A percentile compares a stretch with the other conserved stretches of the same genome.
These are phyloP conservation scores for Pseudocercospora macadamiae DNA, from an alignment of 2,329 filamentous ascomycete species.

Conservation along the genomic window DNA sequence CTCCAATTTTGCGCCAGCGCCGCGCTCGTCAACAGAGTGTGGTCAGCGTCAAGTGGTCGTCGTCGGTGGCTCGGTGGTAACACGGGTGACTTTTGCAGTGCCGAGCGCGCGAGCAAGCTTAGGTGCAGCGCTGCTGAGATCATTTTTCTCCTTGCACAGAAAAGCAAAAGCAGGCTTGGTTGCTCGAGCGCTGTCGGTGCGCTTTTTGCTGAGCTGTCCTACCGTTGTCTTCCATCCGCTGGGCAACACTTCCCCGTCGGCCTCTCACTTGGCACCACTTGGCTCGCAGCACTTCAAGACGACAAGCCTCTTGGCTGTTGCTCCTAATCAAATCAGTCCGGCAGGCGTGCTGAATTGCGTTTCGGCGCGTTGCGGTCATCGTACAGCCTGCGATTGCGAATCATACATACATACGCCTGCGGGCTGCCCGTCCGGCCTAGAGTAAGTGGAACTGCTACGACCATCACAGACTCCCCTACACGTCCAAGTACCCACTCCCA, in stretches of 20 bases:
- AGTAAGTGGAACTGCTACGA: slow-evolving; percentile 9
- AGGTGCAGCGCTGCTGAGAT: neutral
- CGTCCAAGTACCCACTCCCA: neutral
- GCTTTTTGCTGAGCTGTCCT: no score
- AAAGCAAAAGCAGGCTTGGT: neutral
- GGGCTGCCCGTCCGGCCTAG: no score
- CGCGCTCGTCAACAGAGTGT: neutral
- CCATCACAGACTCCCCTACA: neutral
- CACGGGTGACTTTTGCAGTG: slow-evolving; percentile 2
- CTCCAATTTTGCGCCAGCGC: neutral
- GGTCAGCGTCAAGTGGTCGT: neutral
- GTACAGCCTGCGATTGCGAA: slow-evolving; percentile 5
- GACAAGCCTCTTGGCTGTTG: slow-evolving; percentile 7
- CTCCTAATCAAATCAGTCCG: slow-evolving; percentile 8
- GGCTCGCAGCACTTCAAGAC: neutral
- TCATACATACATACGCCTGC: slow-evolving; percentile 1
- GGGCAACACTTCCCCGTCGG: neutral
- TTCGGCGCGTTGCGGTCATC: slow-evolving; percentile 15
- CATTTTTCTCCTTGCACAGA: neutral
- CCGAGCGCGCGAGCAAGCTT: neutral
- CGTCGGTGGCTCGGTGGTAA: neutral
- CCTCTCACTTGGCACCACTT: slow-evolving; percentile 6
- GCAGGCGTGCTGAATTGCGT: slow-evolving; percentile 5
- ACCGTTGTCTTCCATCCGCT: neutral
- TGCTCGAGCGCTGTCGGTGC: no score